These are phyloP conservation scores for Penicillium canariense DNA, from an alignment of 495 filamentous ascomycete species.

Conservation along the genomic window DNA sequence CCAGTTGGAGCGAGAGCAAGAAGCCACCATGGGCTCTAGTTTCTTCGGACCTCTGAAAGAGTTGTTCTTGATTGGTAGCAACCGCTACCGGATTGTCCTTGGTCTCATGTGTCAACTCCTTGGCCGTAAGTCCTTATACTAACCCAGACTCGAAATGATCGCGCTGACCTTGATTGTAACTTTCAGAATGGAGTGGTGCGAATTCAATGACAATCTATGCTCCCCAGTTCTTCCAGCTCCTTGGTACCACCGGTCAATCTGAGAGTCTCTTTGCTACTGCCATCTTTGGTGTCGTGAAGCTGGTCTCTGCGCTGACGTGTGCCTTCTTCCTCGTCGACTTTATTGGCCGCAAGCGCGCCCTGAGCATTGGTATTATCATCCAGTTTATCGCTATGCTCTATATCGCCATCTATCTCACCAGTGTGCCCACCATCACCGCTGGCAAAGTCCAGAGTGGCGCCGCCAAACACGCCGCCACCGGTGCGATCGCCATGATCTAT, in stretches of 20 bases:
- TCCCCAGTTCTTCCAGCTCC: constrained; percentile 56
- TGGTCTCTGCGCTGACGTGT: constrained; percentile 55
- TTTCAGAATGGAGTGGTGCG: constrained; percentile 66
- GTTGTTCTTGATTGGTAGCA: constrained; percentile 47
- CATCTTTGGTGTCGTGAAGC: constrained; percentile 63
- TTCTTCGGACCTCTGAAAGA: constrained; percentile 48
- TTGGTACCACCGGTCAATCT: constrained; percentile 56
- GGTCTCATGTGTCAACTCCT: constrained; percentile 52
- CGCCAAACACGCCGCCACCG: constrained; percentile 31
- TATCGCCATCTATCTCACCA: constrained; percentile 57
- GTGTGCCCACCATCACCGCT: constrained; percentile 32
- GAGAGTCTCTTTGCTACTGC: constrained; percentile 60
- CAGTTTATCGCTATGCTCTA: constrained; percentile 59
- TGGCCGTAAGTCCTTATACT: no score
- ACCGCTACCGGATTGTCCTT: constrained; percentile 53
- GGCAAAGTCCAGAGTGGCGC: neutral
- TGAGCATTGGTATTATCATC: constrained; percentile 53
- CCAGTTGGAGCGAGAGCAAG: constrained; percentile 48
- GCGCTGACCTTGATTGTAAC: no score
- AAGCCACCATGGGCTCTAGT: constrained; percentile 44
- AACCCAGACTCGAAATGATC: no score
- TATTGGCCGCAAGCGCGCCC: constrained; percentile 59
- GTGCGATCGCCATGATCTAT: constrained; percentile 56
- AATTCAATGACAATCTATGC: constrained; percentile 56
- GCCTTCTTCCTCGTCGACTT: constrained; percentile 63